A percentile compares a stretch with the other conserved stretches of the same genome.
These are phyloP conservation scores for Rhododendron ovatum DNA, from an alignment of 148 eudicot genomes.

Conservation along the genomic window DNA sequence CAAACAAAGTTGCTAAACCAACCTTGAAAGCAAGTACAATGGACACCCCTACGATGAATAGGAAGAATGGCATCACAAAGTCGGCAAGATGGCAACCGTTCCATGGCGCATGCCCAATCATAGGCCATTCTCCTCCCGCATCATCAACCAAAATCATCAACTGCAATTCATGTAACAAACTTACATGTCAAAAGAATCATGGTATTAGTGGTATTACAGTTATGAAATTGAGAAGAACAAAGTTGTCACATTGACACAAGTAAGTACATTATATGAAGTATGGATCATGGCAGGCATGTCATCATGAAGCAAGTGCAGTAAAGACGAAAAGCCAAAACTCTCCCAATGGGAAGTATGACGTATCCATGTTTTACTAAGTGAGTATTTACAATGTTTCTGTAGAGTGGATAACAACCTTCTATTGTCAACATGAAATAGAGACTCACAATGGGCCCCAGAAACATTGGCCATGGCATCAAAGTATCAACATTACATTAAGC, in stretches of 20 bases:
- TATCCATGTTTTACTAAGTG: background rate
- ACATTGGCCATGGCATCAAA: background rate
- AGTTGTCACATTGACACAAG: background rate
- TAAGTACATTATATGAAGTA: background rate
- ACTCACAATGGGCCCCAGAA: background rate
- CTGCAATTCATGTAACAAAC: slow-evolving; percentile 29
- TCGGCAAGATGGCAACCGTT: slow-evolving; percentile 89
- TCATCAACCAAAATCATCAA: slow-evolving; percentile 96
- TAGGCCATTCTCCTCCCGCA: slow-evolving; percentile 92
- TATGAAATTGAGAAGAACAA: background rate
- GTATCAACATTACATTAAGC: background rate
- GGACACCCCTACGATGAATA: slow-evolving; percentile 90
- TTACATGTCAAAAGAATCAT: background rate
- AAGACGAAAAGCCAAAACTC: background rate
- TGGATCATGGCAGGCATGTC: background rate
- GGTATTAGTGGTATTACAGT: background rate
- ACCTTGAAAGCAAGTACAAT: slow-evolving; percentile 90
- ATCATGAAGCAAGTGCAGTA: background rate
- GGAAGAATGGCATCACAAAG: slow-evolving; percentile 96
- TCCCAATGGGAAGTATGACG: background rate
- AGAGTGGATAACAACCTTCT: background rate
- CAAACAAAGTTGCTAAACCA: slow-evolving; percentile 7
- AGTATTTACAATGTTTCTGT: background rate
- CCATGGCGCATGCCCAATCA: slow-evolving; percentile 91
- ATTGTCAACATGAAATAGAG: background rate